A percentile compares a stretch with the other conserved stretches of the same genome.
Conservation (phyloP, 257 asterid genomes). For the Verbena officinalis region DNA sequence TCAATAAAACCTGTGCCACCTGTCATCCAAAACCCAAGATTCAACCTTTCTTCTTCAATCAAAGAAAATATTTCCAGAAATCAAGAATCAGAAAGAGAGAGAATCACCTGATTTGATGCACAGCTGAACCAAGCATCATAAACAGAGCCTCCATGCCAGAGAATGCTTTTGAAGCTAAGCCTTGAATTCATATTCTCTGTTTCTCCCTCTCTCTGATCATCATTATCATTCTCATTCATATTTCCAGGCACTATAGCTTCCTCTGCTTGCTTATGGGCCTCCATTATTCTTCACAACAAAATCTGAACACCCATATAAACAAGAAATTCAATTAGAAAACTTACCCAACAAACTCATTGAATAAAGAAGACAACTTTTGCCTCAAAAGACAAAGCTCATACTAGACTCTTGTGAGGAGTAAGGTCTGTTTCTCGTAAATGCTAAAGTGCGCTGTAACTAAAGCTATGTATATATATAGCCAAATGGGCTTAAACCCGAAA, state of each 20-base stretch:
- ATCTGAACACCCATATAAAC: neutral
- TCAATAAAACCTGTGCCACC: constrained; percentile 44
- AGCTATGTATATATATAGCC: constrained; percentile 4
- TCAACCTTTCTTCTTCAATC: neutral
- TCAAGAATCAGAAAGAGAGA: no score
- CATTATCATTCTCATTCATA: constrained; percentile 23
- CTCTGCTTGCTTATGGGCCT: constrained; percentile 30
- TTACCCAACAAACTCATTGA: neutral
- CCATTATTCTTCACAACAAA: constrained; percentile 25
- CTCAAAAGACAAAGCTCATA: constrained; percentile 19
- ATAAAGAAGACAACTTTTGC: neutral
- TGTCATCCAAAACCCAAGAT: constrained; percentile 15
- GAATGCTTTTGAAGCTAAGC: constrained; percentile 27
- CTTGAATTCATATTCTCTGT: neutral
- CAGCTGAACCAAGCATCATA: constrained; percentile 40
- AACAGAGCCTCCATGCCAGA: constrained; percentile 38
- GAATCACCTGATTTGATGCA: constrained; percentile 33
- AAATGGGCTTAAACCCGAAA: constrained; percentile 4
- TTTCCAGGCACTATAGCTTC: constrained; percentile 28
- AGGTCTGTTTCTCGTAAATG: constrained; percentile 16
- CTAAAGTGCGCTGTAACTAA: constrained; percentile 12
- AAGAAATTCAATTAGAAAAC: neutral
- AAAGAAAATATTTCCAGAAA: neutral
- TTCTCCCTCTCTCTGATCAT: constrained; percentile 18
- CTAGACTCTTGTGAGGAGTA: constrained; percentile 16